phyloP scores from a whole-genome alignment of 2,329 filamentous ascomycete genomes.

The Massarina eburnea region DNA sequence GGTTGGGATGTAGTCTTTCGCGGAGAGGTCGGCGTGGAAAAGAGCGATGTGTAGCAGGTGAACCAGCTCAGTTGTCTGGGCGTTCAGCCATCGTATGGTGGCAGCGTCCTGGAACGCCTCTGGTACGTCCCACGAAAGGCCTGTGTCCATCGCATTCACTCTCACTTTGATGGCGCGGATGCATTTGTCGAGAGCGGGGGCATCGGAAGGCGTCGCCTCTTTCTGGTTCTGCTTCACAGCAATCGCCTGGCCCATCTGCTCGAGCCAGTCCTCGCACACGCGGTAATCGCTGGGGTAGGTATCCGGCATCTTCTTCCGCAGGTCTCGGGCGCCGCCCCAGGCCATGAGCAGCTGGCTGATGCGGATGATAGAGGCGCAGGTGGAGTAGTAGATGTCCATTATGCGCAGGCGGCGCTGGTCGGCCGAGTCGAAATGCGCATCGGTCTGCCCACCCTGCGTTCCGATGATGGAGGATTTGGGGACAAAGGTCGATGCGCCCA shows the following conservation, averaged over 20 bases:
- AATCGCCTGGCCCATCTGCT: slow-evolving; percentile 34
- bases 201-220: slow-evolving; percentile 31
- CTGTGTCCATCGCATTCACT: slow-evolving; percentile 47
- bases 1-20: slow-evolving; percentile 31
- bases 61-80: slow-evolving; percentile 68
- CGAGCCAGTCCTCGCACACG: slow-evolving; percentile 34
- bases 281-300: slow-evolving; percentile 33
- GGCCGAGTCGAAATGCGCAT: slow-evolving; percentile 61
- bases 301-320: slow-evolving; percentile 26
- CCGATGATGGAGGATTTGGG: slow-evolving; percentile 47
- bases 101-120: slow-evolving; percentile 56
- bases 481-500: slow-evolving; percentile 53
- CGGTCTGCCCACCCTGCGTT: slow-evolving; percentile 11
- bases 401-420: slow-evolving; percentile 67
- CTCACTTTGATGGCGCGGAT: slow-evolving; percentile 54
- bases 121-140: slow-evolving; percentile 51
- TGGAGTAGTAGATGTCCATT: slow-evolving; percentile 69
- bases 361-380: slow-evolving; percentile 59
- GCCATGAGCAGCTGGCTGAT: slow-evolving; percentile 40
- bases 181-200: slow-evolving; percentile 35
- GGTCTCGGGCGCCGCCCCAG: slow-evolving; percentile 30
- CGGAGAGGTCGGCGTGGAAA: slow-evolving; percentile 63
- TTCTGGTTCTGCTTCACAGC: slow-evolving; percentile 42
- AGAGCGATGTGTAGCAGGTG: slow-evolving; percentile 75
- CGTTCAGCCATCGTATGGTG: slow-evolving; percentile 64